Base-by-base conservation (phyloP, 2,329 filamentous ascomycete species). In the Lachnellula cervina region DNA sequence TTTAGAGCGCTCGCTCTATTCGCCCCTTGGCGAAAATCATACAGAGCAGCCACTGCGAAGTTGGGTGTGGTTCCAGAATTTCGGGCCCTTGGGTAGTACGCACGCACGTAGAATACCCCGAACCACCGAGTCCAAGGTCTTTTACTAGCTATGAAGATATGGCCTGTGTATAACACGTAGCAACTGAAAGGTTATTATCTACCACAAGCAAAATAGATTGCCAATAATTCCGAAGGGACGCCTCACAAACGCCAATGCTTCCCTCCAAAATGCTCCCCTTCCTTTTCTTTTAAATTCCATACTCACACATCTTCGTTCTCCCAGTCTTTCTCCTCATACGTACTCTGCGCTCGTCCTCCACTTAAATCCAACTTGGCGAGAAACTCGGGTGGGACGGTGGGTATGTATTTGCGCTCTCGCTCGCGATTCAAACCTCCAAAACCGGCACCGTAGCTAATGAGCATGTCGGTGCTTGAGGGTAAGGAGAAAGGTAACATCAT, bases 381-480 rank as follows among this genome's bases (percentile, higher is more conserved):
- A 68, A 97, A 96, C 73, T 99, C 94, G 0, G 92, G 87, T 17
- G 94, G 93, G 52, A 99, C 89, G 0, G 90, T 96, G 2, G 94
- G 94, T 46, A 96, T 95, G 71, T 99, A 99, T 74, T 96, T 96
- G 62, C 90, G 81, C 72, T 95, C 94, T 55, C 91, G 81, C 73
- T 97, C 94, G 59, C 88, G 82, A 74, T 99, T 96, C 47, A 94
- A 77, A 0, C 94, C 94, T 5, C 94, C 94, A 67, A 97, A 94
- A 0, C 94, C 94, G 13, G 94, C 92, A 0, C 94, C 94, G 67
- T 95, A 99, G 62, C 87, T 93, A 48, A 99, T 84, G 48, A 97
- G 80, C 94, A 99, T 99, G 71, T 99, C 94, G 25, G 92, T 97
- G 55, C 90, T 94, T 1, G 93, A 96, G 1, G 94, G 94, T 28